Evolutionary conservation across 768 basidiomycete species (phyloP), one percentile per base, ranked within the genome.

Genomic region (Cantharellus anzutake): DNA sequence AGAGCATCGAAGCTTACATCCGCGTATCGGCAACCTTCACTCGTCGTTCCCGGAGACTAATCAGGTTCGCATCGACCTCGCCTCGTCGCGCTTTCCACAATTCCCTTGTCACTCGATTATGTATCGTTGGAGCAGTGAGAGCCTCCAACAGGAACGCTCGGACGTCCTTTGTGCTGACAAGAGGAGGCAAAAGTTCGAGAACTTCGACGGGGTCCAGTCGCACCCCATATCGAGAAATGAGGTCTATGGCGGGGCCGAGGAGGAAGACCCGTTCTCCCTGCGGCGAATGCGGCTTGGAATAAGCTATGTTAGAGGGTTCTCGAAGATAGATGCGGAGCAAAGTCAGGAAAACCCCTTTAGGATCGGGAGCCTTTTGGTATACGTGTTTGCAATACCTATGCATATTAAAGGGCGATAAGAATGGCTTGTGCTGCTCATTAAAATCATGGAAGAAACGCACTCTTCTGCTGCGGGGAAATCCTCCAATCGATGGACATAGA

Each of bases 11-110:
- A 3, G 78, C 87, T 63, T 65, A 96, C 93, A 98, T 92, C 65
- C 96, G 78, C 66, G 82, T 84, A 68, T 98, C 93, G 0, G 86
- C 86, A 57, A 98, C 81, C 67, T 86, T 88, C 20, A 98, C 93
- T 59, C 87, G 75, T 66, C 79, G 82, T 53, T 79, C 75, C 71
- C 98, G 84, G 59, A 96, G 70, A 56, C 73, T 72, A 77, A 96
- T 83, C 66, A 96, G 66, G 60, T 73, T 75, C 65, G 82, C 71
- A 44, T 87, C 81, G 11, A 88, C 72, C 62, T 88, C 82, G 61
- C 96, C 89, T 61, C 80, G 77, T 62, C 85, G 73, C n/a, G 85
- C 79, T 68, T 84, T 80, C 68, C 75, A 76, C 5, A 98, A 73
- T 59, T 82, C 77, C 38, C 80, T 79, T 20, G 87, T 70, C 16